Conservation (phyloP, 257 asterid species). For the Thymus mandschuricus region DNA sequence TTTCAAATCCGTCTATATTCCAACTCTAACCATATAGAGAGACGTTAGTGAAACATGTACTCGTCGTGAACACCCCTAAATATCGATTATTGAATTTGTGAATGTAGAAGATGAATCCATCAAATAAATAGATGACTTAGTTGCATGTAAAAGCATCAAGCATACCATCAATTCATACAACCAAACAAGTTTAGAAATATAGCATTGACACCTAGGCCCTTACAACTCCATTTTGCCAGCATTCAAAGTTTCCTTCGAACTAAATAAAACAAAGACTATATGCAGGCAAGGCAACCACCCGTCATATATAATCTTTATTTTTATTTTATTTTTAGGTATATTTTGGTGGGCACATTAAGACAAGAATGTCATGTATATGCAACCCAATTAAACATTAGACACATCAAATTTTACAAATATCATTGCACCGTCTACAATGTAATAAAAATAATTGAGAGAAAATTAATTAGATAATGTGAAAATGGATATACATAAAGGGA, state of each 20-base stretch:
- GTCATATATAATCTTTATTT: too few species aligned
- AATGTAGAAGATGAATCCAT: too few species aligned
- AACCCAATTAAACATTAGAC: background rate
- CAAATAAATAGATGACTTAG: too few species aligned
- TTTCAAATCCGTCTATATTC: too few species aligned
- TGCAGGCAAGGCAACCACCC: background rate
- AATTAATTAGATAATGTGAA: background rate
- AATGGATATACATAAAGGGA: background rate
- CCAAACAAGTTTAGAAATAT: background rate
- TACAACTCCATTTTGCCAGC: background rate
- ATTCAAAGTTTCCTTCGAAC: background rate
- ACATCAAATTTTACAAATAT: background rate
- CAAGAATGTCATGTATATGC: conserved; percentile 3
- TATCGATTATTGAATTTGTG: too few species aligned
- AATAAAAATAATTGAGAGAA: background rate
- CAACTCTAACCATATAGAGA: too few species aligned
- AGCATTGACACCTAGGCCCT: background rate
- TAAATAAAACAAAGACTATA: background rate
- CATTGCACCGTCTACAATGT: background rate
- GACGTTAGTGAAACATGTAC: too few species aligned
- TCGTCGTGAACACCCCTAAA: too few species aligned
- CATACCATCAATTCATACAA: too few species aligned
- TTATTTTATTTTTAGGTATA: too few species aligned
- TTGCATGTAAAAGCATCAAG: too few species aligned
- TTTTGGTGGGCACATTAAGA: conserved; percentile 19